Conservation (phyloP, 257 asterid species). For the Voacanga thouarsii region DNA sequence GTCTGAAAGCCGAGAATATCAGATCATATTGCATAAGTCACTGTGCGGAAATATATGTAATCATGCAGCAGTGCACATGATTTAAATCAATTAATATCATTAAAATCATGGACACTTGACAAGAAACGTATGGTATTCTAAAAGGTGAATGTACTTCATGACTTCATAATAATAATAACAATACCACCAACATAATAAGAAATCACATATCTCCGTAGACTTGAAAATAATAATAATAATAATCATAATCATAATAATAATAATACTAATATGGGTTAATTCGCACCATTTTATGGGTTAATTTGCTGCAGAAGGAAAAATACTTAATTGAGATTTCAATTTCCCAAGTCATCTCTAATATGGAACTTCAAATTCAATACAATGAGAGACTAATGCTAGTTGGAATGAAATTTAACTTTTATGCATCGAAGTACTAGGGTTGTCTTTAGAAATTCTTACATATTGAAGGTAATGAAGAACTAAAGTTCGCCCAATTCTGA, state of each 20-base stretch:
- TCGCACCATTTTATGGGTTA: neutral
- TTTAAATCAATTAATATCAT: neutral
- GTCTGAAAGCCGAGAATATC: slow-evolving; percentile 32
- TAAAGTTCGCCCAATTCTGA: too few relatives aligned
- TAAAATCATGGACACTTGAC: neutral
- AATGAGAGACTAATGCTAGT: neutral
- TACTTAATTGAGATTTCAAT: neutral
- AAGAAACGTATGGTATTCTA: neutral
- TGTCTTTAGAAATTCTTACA: too few relatives aligned
- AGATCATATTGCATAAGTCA: neutral
- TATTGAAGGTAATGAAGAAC: too few relatives aligned
- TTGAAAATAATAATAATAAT: neutral
- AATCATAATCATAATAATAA: neutral
- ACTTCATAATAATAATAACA: neutral
- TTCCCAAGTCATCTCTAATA: neutral
- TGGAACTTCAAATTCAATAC: neutral
- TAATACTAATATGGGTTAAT: too few relatives aligned
- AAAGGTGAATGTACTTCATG: neutral
- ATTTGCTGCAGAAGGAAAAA: neutral
- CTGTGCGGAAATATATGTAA: neutral
- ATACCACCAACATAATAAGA: neutral
- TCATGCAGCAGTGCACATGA: neutral
- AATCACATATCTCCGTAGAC: neutral
- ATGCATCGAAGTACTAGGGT: too few relatives aligned
- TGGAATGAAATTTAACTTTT: neutral